Evolutionary conservation across 805 yeast species (phyloP).

Genomic region (Naumovozyma castellii): DNA sequence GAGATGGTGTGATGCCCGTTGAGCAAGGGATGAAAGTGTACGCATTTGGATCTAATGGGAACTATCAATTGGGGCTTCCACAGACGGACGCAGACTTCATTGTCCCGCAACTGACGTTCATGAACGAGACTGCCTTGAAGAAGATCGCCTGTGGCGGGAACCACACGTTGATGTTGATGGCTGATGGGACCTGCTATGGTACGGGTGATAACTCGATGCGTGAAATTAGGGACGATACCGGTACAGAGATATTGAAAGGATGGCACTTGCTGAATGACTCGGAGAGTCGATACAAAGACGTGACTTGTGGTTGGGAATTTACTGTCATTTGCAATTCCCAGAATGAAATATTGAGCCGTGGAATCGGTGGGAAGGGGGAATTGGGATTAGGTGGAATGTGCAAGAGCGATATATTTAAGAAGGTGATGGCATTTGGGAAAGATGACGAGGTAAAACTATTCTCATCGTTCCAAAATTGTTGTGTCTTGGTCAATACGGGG

Average conservation of each 20-base stretch:
- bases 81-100: slow-evolving; percentile 39
- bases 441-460: slow-evolving; percentile 7
- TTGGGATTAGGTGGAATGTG: slow-evolving; percentile 42
- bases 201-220: slow-evolving; percentile 52
- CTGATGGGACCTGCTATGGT: slow-evolving; percentile 43
- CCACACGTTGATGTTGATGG: slow-evolving; percentile 57
- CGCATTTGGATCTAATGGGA: slow-evolving; percentile 81
- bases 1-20: no score
- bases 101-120: slow-evolving; percentile 21
- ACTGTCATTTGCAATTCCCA: slow-evolving; percentile 39
- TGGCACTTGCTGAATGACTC: slow-evolving; percentile 28
- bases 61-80: slow-evolving; percentile 59
- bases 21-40: slow-evolving; percentile 23
- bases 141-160: slow-evolving; percentile 75
- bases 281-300: slow-evolving; percentile 19
- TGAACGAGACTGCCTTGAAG: slow-evolving; percentile 22
- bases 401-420: slow-evolving; percentile 1
- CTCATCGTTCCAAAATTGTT: slow-evolving; percentile 36
- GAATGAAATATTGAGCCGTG: slow-evolving; percentile 42
- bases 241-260: background rate
- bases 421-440: slow-evolving; percentile 7
- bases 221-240: slow-evolving; percentile 31
- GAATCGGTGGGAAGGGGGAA: slow-evolving; percentile 66
- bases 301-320: slow-evolving; percentile 77
- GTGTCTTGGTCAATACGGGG: slow-evolving; percentile 62